Evolutionary conservation across 768 basidiomycete genomes (phyloP), one percentile per base, ranked within the genome.

Genomic region (Leccinellum rugosiceps): DNA sequence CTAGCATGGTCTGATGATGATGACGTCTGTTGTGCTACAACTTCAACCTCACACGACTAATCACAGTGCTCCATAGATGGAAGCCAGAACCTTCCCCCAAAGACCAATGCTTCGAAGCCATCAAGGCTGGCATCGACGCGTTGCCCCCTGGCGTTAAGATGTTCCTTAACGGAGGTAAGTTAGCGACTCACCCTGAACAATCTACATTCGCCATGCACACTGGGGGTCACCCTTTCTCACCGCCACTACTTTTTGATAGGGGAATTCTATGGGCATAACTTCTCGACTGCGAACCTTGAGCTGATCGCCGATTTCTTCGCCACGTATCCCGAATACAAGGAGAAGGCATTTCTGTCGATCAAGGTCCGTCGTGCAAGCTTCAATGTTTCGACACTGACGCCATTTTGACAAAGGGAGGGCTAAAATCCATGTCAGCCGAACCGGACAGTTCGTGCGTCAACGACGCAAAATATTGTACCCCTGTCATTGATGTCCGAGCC

Each of bases 31-130:
- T 17, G 23, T 41, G n/a, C 23, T 3, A 11, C 15, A n/a, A 26
- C 34, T 48, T 26, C 43, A 10, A 41, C 15, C 13, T 21, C n/a
- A 6, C 32, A 13, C 7, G 17, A 19, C 13, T 38, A 21, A 32
- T 28, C 26, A n/a, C 6, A 11, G 7, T 2, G 1, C 19, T 19
- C 25, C 31, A 1, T 56, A 74, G 76, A 45, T 81, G 79, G 84
- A 78, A 65, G 19, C 74, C 79, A 10, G 41, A 21, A 19, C 74
- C 77, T 6, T 68, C 78, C 44, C 72, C 83, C 3, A 85, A 88
- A 53, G 83, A 82, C 51, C 76, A 82, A 23, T 80, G 80, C 5
- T 87, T 89, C 57, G 81, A 79, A n/a, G 74, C 83, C 2, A 86
- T 88, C 72, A 83, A 82, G 66, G 77, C 77, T 6, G 79, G 77